These are phyloP conservation scores for Fennellomyces sp. DNA, from an alignment of 371 early-diverging fungal species.

Conservation along the genomic window DNA sequence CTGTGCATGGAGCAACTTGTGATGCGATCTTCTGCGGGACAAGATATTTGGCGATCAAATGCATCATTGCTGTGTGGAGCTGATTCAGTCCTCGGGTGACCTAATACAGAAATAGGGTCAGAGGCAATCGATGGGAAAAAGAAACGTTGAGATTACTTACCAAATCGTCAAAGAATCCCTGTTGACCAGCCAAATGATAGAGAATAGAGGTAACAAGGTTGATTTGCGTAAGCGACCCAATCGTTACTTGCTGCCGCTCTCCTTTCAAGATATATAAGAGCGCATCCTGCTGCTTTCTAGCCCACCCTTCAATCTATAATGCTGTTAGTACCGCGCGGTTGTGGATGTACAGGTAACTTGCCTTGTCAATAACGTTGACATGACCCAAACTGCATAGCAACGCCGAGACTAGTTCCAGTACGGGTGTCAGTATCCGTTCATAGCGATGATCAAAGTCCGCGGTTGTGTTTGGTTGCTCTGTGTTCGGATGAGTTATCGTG, in stretches of 20 bases:
- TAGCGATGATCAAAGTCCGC: slow-evolving; percentile 52
- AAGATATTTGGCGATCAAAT: slow-evolving; percentile 48
- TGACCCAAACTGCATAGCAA: slow-evolving; percentile 56
- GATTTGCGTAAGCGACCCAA: slow-evolving; percentile 48
- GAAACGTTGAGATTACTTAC: slow-evolving; percentile 29
- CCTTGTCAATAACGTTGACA: slow-evolving; percentile 57
- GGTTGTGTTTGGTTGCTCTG: too few species aligned
- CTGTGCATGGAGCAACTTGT: slow-evolving; percentile 43
- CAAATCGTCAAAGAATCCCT: slow-evolving; percentile 35
- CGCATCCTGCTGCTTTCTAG: slow-evolving; percentile 63
- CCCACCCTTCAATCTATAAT: slow-evolving; percentile 57
- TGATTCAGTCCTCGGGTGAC: slow-evolving; percentile 32
- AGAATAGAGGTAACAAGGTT: slow-evolving; percentile 51
- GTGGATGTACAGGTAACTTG: too few species aligned
- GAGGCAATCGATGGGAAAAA: neutral
- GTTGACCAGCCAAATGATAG: slow-evolving; percentile 46
- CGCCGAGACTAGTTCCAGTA: slow-evolving; percentile 63
- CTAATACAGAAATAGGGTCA: slow-evolving; percentile 2
- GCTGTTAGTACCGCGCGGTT: neutral
- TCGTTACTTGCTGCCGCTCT: slow-evolving; percentile 30
- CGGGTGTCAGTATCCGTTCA: slow-evolving; percentile 63
- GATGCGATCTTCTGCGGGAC: slow-evolving; percentile 34
- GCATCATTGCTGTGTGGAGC: slow-evolving; percentile 49
- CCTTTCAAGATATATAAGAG: slow-evolving; percentile 64
- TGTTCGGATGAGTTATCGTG: too few species aligned